These are phyloP conservation scores for Cicer bijugum DNA, from an alignment of 306 rosid genomes.

Conservation along the genomic window DNA sequence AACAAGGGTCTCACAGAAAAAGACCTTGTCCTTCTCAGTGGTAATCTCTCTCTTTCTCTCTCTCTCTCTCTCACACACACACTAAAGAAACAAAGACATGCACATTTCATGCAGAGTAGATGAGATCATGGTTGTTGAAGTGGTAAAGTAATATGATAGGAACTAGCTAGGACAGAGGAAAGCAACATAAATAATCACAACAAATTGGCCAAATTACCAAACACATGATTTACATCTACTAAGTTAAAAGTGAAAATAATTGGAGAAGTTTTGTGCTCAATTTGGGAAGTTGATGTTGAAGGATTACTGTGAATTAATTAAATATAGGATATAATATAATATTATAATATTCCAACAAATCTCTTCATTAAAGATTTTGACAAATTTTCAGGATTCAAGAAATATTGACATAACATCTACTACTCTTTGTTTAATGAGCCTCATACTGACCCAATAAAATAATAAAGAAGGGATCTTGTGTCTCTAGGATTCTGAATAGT, in stretches of 20 bases:
- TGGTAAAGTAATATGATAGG: conserved; percentile 45
- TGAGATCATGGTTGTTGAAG: conserved; percentile 66
- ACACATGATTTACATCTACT: background rate
- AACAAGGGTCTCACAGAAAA: conserved; percentile 67
- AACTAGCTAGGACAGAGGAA: background rate
- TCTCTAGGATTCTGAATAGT: conserved; percentile 1
- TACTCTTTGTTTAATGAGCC: conserved; percentile 28
- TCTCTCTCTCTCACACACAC: conserved; percentile 4
- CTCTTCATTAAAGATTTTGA: conserved; percentile 16
- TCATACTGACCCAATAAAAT: background rate
- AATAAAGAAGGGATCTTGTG: background rate
- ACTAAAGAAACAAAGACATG: background rate
- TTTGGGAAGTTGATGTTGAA: conserved; percentile 22
- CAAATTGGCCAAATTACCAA: conserved; percentile 32
- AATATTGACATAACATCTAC: conserved; percentile 40
- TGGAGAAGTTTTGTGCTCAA: background rate
- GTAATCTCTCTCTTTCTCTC: conserved; percentile 52
- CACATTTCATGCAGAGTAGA: conserved; percentile 55
- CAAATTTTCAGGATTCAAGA: conserved; percentile 26
- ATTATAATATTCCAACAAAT: conserved; percentile 15
- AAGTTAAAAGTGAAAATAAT: background rate
- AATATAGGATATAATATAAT: conserved; percentile 1
- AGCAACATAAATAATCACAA: conserved; percentile 5
- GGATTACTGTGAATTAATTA: conserved; percentile 3
- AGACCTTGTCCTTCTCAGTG: conserved; percentile 86